phyloP scores from a whole-genome alignment of 1,139 yeast species.

The Candida neerlandica region DNA sequence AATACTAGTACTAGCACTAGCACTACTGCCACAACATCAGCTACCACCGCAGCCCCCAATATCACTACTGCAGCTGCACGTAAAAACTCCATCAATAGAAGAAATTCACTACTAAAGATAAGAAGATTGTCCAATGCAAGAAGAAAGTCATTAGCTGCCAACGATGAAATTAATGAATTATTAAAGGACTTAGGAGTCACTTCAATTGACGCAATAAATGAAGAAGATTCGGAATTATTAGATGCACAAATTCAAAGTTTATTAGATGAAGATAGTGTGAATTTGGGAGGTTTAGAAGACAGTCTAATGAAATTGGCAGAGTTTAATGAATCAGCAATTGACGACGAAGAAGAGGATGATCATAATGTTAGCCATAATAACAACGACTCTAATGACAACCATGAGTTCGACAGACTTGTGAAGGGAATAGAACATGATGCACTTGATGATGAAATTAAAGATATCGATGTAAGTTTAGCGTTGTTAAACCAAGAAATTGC shows the following conservation, averaged over 20 bases:
- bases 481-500: conserved; percentile 46
- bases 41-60: background rate
- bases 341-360: conserved; percentile 45
- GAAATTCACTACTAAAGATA: conserved; percentile 20
- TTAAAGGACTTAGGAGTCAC: conserved; percentile 41
- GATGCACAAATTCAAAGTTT: conserved; percentile 41
- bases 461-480: conserved; percentile 30
- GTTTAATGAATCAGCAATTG: conserved; percentile 33
- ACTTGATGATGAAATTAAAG: conserved; percentile 19
- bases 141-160: conserved; percentile 43
- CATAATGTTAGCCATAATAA: conserved; percentile 25
- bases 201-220: conserved; percentile 40
- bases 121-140: conserved; percentile 42
- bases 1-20: background rate
- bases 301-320: conserved; percentile 23
- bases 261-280: conserved; percentile 28
- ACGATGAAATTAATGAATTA: conserved; percentile 44
- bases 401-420: conserved; percentile 14
- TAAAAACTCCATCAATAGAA: conserved; percentile 16
- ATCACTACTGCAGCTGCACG: conserved; percentile 7
- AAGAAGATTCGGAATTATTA: conserved; percentile 35
- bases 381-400: conserved; percentile 27
- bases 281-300: conserved; percentile 23
- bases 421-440: conserved; percentile 25
- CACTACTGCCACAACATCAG: background rate